Evolutionary conservation across 163 green algal genomes (phyloP).

Genomic region (Chloroidium sp.): DNA sequence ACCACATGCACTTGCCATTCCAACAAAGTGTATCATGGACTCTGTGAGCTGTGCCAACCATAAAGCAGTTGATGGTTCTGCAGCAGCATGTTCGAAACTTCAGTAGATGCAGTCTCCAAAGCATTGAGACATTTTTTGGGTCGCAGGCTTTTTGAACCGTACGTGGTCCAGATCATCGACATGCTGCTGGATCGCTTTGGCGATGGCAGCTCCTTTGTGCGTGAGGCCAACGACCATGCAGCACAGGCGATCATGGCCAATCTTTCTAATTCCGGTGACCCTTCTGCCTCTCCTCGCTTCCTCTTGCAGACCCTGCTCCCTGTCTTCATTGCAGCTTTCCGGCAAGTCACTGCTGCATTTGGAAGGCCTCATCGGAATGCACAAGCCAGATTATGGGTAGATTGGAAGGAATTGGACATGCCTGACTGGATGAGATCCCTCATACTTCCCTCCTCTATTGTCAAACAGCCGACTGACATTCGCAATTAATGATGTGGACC

Average conservation of each 20-base stretch:
- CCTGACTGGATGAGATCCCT: no score
- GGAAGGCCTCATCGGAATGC: not conserved
- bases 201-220: conserved; percentile 54
- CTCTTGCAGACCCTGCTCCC: no score
- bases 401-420: no score
- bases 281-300: no score
- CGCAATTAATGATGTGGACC: no score
- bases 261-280: conserved; percentile 30
- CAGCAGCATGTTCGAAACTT: no score
- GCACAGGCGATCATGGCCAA: conserved; percentile 62
- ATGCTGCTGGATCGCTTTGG: conserved; percentile 85
- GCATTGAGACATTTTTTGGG: not conserved
- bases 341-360: not conserved
- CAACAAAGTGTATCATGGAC: no score
- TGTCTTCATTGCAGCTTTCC: no score
- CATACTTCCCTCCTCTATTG: no score
- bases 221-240: conserved; percentile 43
- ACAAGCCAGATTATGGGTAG: not conserved
- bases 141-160: conserved; percentile 89
- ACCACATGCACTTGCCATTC: no score
- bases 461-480: no score
- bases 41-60: no score
- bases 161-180: conserved; percentile 90
- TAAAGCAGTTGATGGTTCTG: not conserved
- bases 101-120: not conserved